These are phyloP conservation scores for Diaporthe destruens DNA, from an alignment of 2,329 filamentous ascomycete species.

Conservation along the genomic window DNA sequence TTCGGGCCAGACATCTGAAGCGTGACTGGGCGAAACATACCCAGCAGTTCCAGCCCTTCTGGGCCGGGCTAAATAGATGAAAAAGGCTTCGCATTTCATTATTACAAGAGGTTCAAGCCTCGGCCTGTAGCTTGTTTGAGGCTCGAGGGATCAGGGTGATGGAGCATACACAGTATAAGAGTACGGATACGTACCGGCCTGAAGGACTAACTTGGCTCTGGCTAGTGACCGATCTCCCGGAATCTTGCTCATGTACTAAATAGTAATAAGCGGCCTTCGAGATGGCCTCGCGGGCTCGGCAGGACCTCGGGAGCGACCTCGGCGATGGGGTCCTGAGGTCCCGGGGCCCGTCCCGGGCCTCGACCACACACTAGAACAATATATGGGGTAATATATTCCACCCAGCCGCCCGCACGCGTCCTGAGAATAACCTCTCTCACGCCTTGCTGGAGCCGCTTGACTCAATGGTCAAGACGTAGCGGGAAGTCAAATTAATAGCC, in stretches of 20 bases:
- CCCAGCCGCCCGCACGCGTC: neutral
- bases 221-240: conserved; percentile 25
- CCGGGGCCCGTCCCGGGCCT: too few species aligned
- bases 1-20: neutral
- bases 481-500: conserved; percentile 20
- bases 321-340: too few species aligned
- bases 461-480: conserved; percentile 25
- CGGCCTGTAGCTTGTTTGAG: conserved; percentile 21
- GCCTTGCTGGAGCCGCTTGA: conserved; percentile 10
- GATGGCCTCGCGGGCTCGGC: neutral
- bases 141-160: too few species aligned
- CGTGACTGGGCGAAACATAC: conserved; percentile 26
- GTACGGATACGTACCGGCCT: too few species aligned
- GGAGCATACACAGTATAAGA: too few species aligned
- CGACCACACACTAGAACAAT: neutral
- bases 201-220: conserved; percentile 4
- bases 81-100: conserved; percentile 26
- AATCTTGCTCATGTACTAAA: neutral
- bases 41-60: conserved; percentile 17
- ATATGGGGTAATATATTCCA: neutral
- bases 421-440: conserved; percentile 20
- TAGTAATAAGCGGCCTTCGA: too few species aligned
- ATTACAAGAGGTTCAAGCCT: neutral
- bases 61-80: neutral
- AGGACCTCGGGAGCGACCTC: conserved; percentile 26